A percentile compares a stretch with the other conserved stretches of the same genome.
These are phyloP conservation scores for Colletotrichum godetiae DNA, from an alignment of 2,329 filamentous ascomycete genomes.

Conservation along the genomic window DNA sequence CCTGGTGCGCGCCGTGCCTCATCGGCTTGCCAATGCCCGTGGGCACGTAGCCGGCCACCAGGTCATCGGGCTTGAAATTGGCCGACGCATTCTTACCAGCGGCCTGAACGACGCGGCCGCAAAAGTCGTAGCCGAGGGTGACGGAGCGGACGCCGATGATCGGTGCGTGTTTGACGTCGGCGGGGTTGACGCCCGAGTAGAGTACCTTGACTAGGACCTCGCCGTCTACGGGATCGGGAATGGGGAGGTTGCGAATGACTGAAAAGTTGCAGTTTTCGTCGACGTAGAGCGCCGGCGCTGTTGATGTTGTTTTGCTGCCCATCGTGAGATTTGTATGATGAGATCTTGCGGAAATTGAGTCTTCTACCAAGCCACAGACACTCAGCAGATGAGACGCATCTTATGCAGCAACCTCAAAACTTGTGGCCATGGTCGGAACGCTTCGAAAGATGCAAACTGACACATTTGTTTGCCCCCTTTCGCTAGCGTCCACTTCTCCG, in stretches of 20 bases:
- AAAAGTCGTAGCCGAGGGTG: constrained; percentile 27
- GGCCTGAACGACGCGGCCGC: constrained; percentile 8
- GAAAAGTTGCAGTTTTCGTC: constrained; percentile 15
- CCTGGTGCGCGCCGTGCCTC: constrained; percentile 24
- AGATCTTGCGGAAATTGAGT: too few relatives aligned
- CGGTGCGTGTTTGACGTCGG: constrained; percentile 21
- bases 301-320: not conserved
- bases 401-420: not conserved
- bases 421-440: not conserved
- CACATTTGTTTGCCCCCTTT: not conserved
- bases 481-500: not conserved
- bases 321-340: not conserved
- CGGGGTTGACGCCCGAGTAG: constrained; percentile 29
- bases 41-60: constrained; percentile 7
- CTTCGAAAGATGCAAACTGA: not conserved
- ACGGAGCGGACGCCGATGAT: constrained; percentile 1
- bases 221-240: not conserved
- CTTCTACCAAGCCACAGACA: not conserved
- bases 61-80: not conserved
- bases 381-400: not conserved
- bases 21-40: constrained; percentile 19
- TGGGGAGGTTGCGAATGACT: constrained; percentile 11
- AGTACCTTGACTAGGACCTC: constrained; percentile 11
- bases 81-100: not conserved
- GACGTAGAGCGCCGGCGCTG: constrained; percentile 12